Evolutionary conservation across 768 basidiomycete genomes (phyloP), one percentile per base, ranked within the genome.

Genomic region (Dioszegia hungarica): DNA sequence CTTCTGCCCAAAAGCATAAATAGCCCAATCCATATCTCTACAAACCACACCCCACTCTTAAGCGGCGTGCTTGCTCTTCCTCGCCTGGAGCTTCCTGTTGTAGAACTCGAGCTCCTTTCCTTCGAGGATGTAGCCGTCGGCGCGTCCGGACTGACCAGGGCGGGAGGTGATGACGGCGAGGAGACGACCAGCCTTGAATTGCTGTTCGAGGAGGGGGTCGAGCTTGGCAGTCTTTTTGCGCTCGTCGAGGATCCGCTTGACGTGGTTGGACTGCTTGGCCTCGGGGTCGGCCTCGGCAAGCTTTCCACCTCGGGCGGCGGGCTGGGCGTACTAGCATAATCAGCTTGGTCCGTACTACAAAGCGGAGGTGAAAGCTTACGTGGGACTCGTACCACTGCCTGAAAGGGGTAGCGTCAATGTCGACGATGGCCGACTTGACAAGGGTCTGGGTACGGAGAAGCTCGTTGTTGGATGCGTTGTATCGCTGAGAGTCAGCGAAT

Each of bases 401-500:
- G 89, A 98, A 99, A 62, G 95, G 95, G 29, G 94, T 86, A 62
- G 95, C 94, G 81, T 99, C 95, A 74, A 99, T 79, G 78, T 98
- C 93, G 79, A 99, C 89, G 80, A 99, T 88, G 66, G 88, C 88
- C 61, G 87, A 82, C 83, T 94, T 97, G 77, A 99, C 95, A 56
- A 99, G 86, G 54, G 95, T 99, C 82, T 99, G 98, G 73, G 95
- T 99, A 72, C 95, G 90, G 76, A 99, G 94, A 74, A 98, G 86
- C 80, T 99, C 95, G 81, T 99, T 99, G 86, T 98, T 99, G 63
- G 95, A 93, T 43, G 95, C 85, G 78, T 98, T 99, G 85, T 98
- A 99, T 46, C 91, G 89, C 91, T 93, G 20, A 49, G 38, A 24
- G 47, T 59, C 43, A 58, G 60, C 38, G 34, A 20, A 27, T 20